These are phyloP conservation scores for Colletotrichum sublineola DNA, from an alignment of 2,329 filamentous ascomycete genomes.

Conservation along the genomic window DNA sequence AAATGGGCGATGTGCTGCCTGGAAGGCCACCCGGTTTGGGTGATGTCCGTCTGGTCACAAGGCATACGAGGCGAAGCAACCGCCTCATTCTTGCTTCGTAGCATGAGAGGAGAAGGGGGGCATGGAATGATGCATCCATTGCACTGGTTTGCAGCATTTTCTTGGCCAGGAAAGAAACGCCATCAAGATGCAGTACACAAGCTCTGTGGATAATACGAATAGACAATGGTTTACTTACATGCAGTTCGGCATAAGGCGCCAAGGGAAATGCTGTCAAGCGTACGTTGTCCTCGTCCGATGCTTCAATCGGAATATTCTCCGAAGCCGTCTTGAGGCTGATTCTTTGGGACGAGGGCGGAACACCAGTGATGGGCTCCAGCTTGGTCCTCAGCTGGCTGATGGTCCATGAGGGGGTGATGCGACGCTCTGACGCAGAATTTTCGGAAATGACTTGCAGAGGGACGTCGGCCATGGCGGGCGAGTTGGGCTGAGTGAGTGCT, in stretches of 20 bases:
- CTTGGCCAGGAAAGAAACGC: neutral
- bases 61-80: neutral
- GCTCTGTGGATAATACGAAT: neutral
- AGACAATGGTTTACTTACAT: slow-evolving; percentile 69
- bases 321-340: slow-evolving; percentile 77
- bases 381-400: slow-evolving; percentile 86
- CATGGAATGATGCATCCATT: slow-evolving; percentile 32
- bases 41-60: neutral
- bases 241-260: slow-evolving; percentile 81
- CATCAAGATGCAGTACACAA: neutral
- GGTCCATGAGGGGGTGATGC: slow-evolving; percentile 92
- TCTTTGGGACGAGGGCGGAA: slow-evolving; percentile 83
- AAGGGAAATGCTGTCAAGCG: slow-evolving; percentile 75
- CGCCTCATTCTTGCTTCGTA: neutral
- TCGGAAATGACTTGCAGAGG: slow-evolving; percentile 82
- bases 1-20: neutral
- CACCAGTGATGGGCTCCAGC: slow-evolving; percentile 92
- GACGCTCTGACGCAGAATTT: slow-evolving; percentile 85
- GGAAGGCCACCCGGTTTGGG: too few relatives aligned
- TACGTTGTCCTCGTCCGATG: slow-evolving; percentile 78
- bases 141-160: neutral
- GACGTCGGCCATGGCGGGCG: slow-evolving; percentile 74
- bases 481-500: slow-evolving; percentile 36
- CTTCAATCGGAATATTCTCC: slow-evolving; percentile 74
- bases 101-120: neutral